Percentiles rank a stretch among this genome's conserved stretches.
These are phyloP conservation scores for Saccharomycopsis babjevae DNA, from an alignment of 805 yeast species.

Conservation along the genomic window DNA sequence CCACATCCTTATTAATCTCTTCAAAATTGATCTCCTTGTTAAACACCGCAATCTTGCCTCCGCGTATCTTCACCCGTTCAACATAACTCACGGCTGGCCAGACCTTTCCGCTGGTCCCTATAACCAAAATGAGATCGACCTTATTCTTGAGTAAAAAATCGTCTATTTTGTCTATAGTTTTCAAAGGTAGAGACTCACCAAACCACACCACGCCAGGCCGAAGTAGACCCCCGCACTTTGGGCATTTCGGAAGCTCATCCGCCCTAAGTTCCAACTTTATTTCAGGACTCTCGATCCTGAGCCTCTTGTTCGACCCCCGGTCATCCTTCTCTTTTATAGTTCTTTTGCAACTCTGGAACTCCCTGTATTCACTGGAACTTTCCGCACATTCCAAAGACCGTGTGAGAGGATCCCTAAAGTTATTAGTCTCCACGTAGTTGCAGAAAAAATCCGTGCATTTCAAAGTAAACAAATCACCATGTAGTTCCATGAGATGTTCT, in stretches of 20 bases:
- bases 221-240: constrained; percentile 56
- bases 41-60: constrained; percentile 79
- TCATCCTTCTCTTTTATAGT: constrained; percentile 3
- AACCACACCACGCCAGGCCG: constrained; percentile 94
- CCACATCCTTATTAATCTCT: constrained; percentile 30
- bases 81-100: constrained; percentile 94
- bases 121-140: constrained; percentile 68
- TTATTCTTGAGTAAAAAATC: constrained; percentile 43
- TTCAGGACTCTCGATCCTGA: constrained; percentile 29
- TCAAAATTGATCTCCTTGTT: constrained; percentile 51
- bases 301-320: background rate
- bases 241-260: constrained; percentile 62
- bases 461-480: constrained; percentile 67
- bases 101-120: constrained; percentile 77
- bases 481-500: constrained; percentile 52
- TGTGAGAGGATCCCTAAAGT: constrained; percentile 50
- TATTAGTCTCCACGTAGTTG: constrained; percentile 43
- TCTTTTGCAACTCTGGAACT: constrained; percentile 1
- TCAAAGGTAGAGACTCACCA: constrained; percentile 76
- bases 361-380: constrained; percentile 4
- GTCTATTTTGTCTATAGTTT: constrained; percentile 56
- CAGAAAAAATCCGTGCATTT: constrained; percentile 72
- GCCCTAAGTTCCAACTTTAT: constrained; percentile 38
- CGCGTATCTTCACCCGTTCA: constrained; percentile 58
- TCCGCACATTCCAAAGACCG: constrained; percentile 31